phyloP scores from a whole-genome alignment of 495 filamentous ascomycete genomes.

The Trichoderma gamsii region DNA sequence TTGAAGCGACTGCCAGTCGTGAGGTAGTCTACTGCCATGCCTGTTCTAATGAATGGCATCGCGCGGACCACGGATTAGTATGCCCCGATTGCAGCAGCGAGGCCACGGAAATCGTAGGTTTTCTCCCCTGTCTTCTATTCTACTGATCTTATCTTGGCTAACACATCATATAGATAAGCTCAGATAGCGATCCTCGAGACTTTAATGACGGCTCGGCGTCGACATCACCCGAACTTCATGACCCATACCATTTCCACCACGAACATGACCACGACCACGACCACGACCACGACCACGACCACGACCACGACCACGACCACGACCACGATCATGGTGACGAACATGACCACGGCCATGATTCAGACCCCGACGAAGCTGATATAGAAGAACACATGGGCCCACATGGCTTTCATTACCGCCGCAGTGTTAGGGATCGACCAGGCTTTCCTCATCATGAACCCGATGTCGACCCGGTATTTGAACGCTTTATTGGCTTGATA shows the following conservation, averaged over 20 bases:
- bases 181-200: slow-evolving; percentile 36
- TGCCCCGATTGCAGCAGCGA: slow-evolving; percentile 79
- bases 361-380: slow-evolving; percentile 43
- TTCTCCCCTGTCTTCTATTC: neutral
- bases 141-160: slow-evolving; percentile 18
- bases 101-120: slow-evolving; percentile 74
- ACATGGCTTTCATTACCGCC: slow-evolving; percentile 41
- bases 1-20: slow-evolving; percentile 40
- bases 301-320: slow-evolving; percentile 25
- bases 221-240: neutral
- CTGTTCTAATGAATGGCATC: slow-evolving; percentile 74
- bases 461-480: slow-evolving; percentile 32
- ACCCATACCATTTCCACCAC: slow-evolving; percentile 21
- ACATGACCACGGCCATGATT: slow-evolving; percentile 35
- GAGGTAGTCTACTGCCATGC: slow-evolving; percentile 78
- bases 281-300: slow-evolving; percentile 30
- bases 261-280: slow-evolving; percentile 34
- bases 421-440: slow-evolving; percentile 18
- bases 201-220: slow-evolving; percentile 25
- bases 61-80: slow-evolving; percentile 53
- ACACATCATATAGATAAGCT: slow-evolving; percentile 31
- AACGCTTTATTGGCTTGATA: slow-evolving; percentile 39
- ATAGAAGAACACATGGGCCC: slow-evolving; percentile 43
- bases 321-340: slow-evolving; percentile 30
- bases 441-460: slow-evolving; percentile 2